phyloP scores from a whole-genome alignment of 2,329 filamentous ascomycete genomes.

The Colletotrichum eleusines region DNA sequence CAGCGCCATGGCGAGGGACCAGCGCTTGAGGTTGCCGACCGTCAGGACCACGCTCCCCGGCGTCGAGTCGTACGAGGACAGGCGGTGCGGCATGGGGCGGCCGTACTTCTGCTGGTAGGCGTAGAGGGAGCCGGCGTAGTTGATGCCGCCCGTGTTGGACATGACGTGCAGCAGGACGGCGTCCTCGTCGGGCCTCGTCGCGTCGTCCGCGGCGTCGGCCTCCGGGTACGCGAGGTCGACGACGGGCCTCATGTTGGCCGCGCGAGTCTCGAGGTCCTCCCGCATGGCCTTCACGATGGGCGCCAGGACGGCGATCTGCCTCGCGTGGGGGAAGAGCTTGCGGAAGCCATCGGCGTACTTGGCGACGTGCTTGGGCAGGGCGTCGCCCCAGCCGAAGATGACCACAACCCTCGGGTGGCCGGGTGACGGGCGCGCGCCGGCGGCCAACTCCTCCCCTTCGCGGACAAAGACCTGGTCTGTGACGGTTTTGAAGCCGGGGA shows the following conservation, averaged over 20 bases:
- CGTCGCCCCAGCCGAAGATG: conserved; percentile 71
- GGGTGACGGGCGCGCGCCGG: conserved; percentile 39
- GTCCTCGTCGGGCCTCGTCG: conserved; percentile 16
- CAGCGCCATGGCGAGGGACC: conserved; percentile 66
- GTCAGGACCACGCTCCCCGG: conserved; percentile 61
- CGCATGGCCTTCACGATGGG: conserved; percentile 62
- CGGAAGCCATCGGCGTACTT: conserved; percentile 68
- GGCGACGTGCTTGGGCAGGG: conserved; percentile 63
- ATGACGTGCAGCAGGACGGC: conserved; percentile 64
- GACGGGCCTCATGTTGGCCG: conserved; percentile 59
- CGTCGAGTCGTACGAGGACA: conserved; percentile 65
- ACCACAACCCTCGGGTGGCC: conserved; percentile 60
- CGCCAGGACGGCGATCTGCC: conserved; percentile 64
- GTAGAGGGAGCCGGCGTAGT: conserved; percentile 62
- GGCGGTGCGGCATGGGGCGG: conserved; percentile 58
- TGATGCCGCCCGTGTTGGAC: conserved; percentile 70
- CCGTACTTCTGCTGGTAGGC: conserved; percentile 56
- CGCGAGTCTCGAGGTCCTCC: conserved; percentile 57
- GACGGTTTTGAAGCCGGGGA: conserved; percentile 61
- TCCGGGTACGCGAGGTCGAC: conserved; percentile 53
- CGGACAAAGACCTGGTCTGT: conserved; percentile 62
- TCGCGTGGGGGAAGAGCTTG: conserved; percentile 62
- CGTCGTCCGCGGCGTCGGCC: conserved; percentile 36
- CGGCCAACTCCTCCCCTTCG: conserved; percentile 47
- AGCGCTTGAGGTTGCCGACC: conserved; percentile 58